These are phyloP conservation scores for Termitomyces sp. DNA, from an alignment of 768 basidiomycete species.

Conservation along the genomic window DNA sequence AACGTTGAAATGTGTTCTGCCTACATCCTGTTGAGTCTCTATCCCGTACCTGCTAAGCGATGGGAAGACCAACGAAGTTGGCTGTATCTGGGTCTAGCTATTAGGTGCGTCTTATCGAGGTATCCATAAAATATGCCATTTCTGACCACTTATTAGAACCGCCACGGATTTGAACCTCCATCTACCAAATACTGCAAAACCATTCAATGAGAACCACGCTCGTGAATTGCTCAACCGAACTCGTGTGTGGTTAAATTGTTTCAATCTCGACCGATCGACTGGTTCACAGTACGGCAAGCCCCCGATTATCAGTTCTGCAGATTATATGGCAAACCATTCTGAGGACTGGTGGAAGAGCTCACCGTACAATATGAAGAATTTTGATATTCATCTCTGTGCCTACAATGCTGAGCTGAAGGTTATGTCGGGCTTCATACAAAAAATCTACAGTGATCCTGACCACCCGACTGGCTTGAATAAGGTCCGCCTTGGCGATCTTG, in stretches of 20 bases:
- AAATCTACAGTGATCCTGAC: constrained; percentile 68
- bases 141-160: constrained; percentile 41
- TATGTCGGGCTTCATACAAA: constrained; percentile 52
- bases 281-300: constrained; percentile 87
- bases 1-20: constrained; percentile 83
- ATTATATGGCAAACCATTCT: constrained; percentile 71
- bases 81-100: constrained; percentile 86
- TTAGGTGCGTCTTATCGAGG: constrained; percentile 45
- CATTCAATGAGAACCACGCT: constrained; percentile 74
- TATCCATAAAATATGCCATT: background rate
- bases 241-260: constrained; percentile 86
- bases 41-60: constrained; percentile 65
- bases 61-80: constrained; percentile 92
- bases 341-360: constrained; percentile 70
- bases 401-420: constrained; percentile 74
- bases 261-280: constrained; percentile 86
- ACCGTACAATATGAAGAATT: constrained; percentile 60
- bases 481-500: constrained; percentile 29
- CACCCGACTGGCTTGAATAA: constrained; percentile 76
- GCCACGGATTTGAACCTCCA: constrained; percentile 90
- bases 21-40: constrained; percentile 75
- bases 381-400: constrained; percentile 76
- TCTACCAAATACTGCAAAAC: constrained; percentile 65
- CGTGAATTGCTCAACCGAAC: constrained; percentile 88
- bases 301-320: constrained; percentile 69